Conservation (phyloP, 345 rosid genomes). For the Salix koriyanagi region DNA sequence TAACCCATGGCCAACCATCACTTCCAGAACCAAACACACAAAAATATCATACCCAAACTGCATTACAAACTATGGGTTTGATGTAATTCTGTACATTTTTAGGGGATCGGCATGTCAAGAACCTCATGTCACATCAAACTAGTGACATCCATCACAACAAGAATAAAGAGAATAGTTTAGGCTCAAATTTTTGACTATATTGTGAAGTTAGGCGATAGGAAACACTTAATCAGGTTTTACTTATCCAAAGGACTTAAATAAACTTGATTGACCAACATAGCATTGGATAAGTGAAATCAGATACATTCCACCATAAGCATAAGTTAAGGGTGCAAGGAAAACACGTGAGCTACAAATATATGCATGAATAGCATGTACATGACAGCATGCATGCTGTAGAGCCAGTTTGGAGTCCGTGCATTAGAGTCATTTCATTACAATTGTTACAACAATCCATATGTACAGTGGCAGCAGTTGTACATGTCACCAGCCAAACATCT, state of each 20-base stretch:
- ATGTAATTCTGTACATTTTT: neutral
- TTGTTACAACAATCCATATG: neutral
- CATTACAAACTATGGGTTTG: neutral
- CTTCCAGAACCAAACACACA: neutral
- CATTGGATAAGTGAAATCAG: neutral
- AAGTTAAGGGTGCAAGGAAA: neutral
- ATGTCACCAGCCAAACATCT: neutral
- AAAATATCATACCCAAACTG: neutral
- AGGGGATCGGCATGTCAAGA: neutral
- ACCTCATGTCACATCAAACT: neutral
- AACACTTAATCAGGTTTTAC: neutral
- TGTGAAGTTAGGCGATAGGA: neutral
- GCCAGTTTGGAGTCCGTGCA: neutral
- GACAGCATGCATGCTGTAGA: neutral
- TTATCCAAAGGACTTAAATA: neutral
- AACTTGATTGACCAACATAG: neutral
- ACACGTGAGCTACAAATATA: neutral
- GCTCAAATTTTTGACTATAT: neutral
- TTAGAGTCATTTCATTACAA: neutral
- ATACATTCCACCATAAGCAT: neutral
- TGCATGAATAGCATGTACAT: neutral
- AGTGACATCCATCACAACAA: neutral
- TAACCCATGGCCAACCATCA: neutral
- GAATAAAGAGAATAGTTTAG: neutral
- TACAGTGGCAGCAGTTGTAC: neutral